Evolutionary conservation across 306 rosid species (phyloP).

Genomic region (Cucurbita ficifolia): DNA sequence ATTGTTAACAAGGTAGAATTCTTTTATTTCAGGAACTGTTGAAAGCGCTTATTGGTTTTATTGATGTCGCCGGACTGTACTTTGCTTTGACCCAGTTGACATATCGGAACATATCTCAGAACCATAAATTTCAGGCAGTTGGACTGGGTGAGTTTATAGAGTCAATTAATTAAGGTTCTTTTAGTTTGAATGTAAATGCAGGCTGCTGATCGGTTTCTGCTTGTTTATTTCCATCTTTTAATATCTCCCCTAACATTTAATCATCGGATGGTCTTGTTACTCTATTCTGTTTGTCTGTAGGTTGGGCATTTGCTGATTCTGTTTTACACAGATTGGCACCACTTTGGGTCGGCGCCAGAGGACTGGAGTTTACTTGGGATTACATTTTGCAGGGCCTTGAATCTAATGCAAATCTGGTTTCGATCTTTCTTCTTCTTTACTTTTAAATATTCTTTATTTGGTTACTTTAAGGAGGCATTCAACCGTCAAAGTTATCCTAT

Average conservation of each 20-base stretch:
- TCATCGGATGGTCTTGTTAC: background rate
- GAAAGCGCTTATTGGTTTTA: slow-evolving; percentile 89
- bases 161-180: background rate
- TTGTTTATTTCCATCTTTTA: background rate
- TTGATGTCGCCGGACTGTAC: slow-evolving; percentile 97
- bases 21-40: slow-evolving; percentile 52
- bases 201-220: background rate
- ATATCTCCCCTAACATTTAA: background rate
- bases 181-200: background rate
- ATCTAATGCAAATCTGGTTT: slow-evolving; percentile 94
- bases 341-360: slow-evolving; percentile 99
- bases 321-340: slow-evolving; percentile 92
- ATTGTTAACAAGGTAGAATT: slow-evolving; percentile 2
- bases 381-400: slow-evolving; percentile 88
- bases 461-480: background rate
- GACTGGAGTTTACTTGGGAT: slow-evolving; percentile 97
- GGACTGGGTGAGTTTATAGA: slow-evolving; percentile 74
- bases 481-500: background rate
- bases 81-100: slow-evolving; percentile 97
- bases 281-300: slow-evolving; percentile 28
- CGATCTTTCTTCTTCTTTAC: slow-evolving; percentile 7
- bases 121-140: slow-evolving; percentile 97
- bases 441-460: background rate
- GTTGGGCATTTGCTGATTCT: slow-evolving; percentile 99
- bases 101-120: slow-evolving; percentile 90